A percentile compares a stretch with the other conserved stretches of the same genome.
These are phyloP conservation scores for Russula sp. DNA, from an alignment of 768 basidiomycete genomes.

Conservation along the genomic window DNA sequence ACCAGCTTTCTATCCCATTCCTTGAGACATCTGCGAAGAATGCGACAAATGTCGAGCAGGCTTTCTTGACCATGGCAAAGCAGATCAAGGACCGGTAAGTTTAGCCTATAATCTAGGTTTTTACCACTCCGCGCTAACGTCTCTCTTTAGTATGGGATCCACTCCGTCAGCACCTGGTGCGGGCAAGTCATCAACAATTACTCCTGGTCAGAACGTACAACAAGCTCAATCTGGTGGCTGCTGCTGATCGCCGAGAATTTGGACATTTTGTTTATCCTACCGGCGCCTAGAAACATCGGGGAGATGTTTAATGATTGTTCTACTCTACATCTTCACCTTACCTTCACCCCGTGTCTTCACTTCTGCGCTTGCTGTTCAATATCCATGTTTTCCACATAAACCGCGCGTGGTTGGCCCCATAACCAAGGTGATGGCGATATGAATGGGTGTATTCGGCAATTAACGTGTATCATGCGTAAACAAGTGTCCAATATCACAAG, in stretches of 20 bases:
- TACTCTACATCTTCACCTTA: conserved; percentile 28
- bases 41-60: conserved; percentile 97
- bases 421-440: neutral
- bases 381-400: conserved; percentile 23
- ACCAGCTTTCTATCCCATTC: conserved; percentile 91
- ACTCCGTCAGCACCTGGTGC: conserved; percentile 69
- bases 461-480: conserved; percentile 5
- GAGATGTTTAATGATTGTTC: conserved; percentile 29
- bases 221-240: conserved; percentile 71
- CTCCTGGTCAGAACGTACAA: conserved; percentile 79
- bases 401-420: conserved; percentile 13
- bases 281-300: conserved; percentile 26
- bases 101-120: too few relatives aligned
- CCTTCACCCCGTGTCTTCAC: conserved; percentile 28
- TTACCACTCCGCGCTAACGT: neutral
- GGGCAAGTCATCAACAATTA: conserved; percentile 79
- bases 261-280: conserved; percentile 30
- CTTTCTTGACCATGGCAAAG: conserved; percentile 98
- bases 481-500: conserved; percentile 2
- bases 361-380: conserved; percentile 28
- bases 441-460: neutral
- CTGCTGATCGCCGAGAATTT: conserved; percentile 54
- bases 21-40: conserved; percentile 99
- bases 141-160: conserved; percentile 68
- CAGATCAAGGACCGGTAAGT: conserved; percentile 87